Conservation (phyloP, 257 asterid genomes). For the Solanum lignicaule region DNA sequence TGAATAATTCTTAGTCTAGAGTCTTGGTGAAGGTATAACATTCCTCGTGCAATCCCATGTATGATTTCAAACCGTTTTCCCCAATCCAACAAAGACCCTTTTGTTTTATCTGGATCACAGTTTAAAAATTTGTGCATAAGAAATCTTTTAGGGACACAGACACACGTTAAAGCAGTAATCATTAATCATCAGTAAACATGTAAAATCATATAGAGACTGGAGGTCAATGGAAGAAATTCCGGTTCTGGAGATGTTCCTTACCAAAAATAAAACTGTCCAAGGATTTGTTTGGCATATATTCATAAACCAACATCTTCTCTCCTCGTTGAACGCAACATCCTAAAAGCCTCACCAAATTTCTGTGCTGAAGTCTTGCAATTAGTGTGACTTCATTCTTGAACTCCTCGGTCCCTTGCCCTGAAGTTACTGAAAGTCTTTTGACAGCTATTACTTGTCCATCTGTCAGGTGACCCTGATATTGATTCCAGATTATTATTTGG, state of each 20-base stretch:
- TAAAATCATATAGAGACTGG: background rate
- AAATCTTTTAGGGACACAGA: background rate
- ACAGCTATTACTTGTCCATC: conserved; percentile 20
- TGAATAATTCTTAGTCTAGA: conserved; percentile 26
- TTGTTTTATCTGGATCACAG: conserved; percentile 7
- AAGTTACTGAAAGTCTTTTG: conserved; percentile 14
- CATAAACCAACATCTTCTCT: conserved; percentile 29
- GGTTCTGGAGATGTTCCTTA: background rate
- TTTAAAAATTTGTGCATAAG: background rate
- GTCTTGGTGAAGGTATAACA: conserved; percentile 24
- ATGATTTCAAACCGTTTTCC: conserved; percentile 14
- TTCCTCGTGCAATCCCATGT: conserved; percentile 21
- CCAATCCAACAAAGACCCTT: conserved; percentile 13
- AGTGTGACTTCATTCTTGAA: conserved; percentile 25
- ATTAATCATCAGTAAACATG: background rate
- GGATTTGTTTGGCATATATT: conserved; percentile 22
- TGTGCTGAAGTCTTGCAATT: conserved; percentile 25
- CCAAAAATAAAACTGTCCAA: conserved; percentile 25
- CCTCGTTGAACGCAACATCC: conserved; percentile 22
- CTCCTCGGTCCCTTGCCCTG: conserved; percentile 21
- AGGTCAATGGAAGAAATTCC: background rate
- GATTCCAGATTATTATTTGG: background rate
- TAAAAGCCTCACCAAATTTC: conserved; percentile 24
- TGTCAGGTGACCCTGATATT: conserved; percentile 12
- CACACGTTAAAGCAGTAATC: background rate